Evolutionary conservation across 495 filamentous ascomycete genomes (phyloP).

Genomic region (Neurospora africana): DNA sequence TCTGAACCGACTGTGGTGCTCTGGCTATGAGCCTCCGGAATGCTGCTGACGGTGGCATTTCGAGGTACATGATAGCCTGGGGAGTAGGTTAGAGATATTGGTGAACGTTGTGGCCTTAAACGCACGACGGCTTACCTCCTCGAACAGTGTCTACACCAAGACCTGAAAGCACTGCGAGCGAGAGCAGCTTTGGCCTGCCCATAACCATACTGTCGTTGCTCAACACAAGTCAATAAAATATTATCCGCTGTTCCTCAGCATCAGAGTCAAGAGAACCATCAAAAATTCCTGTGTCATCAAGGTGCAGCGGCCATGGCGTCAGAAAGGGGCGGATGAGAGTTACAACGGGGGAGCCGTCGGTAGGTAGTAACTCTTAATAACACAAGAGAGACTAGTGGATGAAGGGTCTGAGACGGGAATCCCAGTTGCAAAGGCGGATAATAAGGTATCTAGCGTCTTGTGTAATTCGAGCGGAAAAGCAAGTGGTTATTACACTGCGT

Average conservation of each 20-base stretch:
- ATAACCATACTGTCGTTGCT: slow-evolving; percentile 18
- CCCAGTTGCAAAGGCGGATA: neutral
- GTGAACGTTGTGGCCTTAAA: neutral
- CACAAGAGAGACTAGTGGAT: neutral
- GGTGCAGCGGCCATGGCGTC: slow-evolving; percentile 12
- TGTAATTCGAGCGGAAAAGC: neutral
- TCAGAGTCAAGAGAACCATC: neutral
- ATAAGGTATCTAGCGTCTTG: neutral
- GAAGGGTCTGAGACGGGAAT: neutral
- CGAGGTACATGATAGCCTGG: neutral
- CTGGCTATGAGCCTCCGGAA: neutral
- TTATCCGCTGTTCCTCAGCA: slow-evolving; percentile 5
- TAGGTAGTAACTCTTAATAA: neutral
- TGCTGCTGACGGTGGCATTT: neutral
- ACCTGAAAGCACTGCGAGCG: slow-evolving; percentile 19
- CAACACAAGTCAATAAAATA: neutral
- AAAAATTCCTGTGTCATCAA: slow-evolving; percentile 7
- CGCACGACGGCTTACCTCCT: slow-evolving; percentile 13
- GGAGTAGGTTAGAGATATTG: neutral
- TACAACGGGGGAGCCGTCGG: neutral
- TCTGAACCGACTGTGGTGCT: neutral
- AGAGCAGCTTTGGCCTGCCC: slow-evolving; percentile 19
- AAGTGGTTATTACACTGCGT: neutral
- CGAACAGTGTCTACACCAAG: slow-evolving; percentile 15
- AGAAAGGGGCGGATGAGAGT: neutral